A percentile compares a stretch with the other conserved stretches of the same genome.
phyloP scores from a whole-genome alignment of 208 protist genomes.

The Trypanosomatidae sp. region DNA sequence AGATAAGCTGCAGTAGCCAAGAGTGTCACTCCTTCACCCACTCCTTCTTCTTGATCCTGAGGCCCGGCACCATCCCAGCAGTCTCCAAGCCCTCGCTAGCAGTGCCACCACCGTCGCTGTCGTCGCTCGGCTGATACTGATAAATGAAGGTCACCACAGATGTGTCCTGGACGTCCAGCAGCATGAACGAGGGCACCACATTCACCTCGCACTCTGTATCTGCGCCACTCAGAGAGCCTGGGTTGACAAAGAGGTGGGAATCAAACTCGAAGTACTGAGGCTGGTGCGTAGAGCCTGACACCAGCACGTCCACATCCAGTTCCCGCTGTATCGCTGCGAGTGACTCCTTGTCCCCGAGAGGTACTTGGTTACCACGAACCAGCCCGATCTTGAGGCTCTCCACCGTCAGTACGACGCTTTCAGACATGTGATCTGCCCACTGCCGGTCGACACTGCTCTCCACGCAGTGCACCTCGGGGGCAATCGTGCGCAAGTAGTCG shows the following conservation, averaged over 20 bases:
- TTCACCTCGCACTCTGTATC: conserved; percentile 71
- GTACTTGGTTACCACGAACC: conserved; percentile 97
- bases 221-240: conserved; percentile 98
- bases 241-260: conserved; percentile 98
- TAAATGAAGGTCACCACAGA: conserved; percentile 77
- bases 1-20: too few relatives aligned
- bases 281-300: conserved; percentile 95
- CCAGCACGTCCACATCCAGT: conserved; percentile 98
- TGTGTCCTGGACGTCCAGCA: conserved; percentile 96
- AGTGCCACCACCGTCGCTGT: conserved; percentile 7
- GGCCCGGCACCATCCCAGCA: conserved; percentile 15
- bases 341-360: conserved; percentile 95
- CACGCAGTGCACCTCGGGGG: conserved; percentile 95
- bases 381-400: conserved; percentile 98
- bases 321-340: conserved; percentile 95
- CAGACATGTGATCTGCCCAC: conserved; percentile 63
- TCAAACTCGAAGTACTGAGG: conserved; percentile 93
- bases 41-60: conserved; percentile 75
- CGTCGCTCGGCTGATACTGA: conserved; percentile 36
- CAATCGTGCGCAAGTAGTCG: conserved; percentile 96
- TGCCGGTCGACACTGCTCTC: conserved; percentile 96
- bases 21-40: conserved; percentile 50
- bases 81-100: conserved; percentile 9
- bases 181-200: conserved; percentile 93
- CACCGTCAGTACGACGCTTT: conserved; percentile 94